Evolutionary conservation across 768 basidiomycete genomes (phyloP), one percentile per base, ranked within the genome.

Genomic region (Tricholoma sp.): DNA sequence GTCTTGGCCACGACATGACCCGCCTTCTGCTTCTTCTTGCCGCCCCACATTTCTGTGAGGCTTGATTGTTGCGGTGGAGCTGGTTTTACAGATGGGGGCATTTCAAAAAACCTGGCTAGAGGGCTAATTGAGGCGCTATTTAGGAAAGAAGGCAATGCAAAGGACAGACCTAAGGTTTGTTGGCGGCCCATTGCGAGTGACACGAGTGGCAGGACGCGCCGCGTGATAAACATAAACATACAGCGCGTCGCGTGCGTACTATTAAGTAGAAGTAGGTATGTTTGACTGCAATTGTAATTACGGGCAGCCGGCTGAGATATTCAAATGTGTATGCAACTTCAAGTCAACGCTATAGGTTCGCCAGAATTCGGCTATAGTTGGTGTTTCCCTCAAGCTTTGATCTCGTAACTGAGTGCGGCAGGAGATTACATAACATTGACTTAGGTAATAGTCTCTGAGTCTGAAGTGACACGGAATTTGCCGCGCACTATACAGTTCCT

Each of bases 21-120:
- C 17, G 53, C 63, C 53, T 49, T 60, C 59, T 52, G 61, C 55
- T 55, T 66, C 65, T 58, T 66, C 57, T 64, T 67, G 49, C 57
- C 58, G 54, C 75, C 77, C 88, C 89, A 93, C 74, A 90, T 77
- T 54, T 91, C 88, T 55, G 81, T 77, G 37, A 94, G 80, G 63
- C 76, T 91, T n/a, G 89, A 76, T 67, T 94, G 91, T 56, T 90
- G 89, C 6, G 86, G 83, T 0, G 87, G 86, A 3, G 85, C 69
- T 29, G 81, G 67, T 70, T 89, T 91, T n/a, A 66, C 61, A 29
- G 78, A 77, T 60, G 78, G 79, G 0, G 91, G 88, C 87, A 91
- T 88, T 56, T 78, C 75, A 54, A 91, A 83, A 75, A 91, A 92
- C 65, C 82, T 89, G 36, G 84, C 89, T 92, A 59, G 8, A 36